Conservation (phyloP, 2,329 filamentous ascomycete species). For the Diaporthe aspalathi region DNA sequence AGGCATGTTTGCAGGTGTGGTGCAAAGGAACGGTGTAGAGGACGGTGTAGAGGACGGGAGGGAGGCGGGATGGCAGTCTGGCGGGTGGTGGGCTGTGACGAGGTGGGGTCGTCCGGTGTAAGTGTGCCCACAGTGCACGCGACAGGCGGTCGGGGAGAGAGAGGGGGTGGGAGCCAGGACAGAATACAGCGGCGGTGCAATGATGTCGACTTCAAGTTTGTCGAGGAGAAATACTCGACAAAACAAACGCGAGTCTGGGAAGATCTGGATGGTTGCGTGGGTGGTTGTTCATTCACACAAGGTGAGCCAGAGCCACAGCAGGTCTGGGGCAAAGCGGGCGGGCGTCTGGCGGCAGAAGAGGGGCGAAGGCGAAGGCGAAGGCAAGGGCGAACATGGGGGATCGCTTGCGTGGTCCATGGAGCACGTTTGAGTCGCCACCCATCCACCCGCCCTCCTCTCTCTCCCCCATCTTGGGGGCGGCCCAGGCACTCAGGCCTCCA, state of each 20-base stretch:
- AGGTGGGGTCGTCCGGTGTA: constrained; percentile 36
- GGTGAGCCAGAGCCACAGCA: background rate
- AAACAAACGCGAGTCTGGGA: background rate
- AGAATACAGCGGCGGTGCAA: background rate
- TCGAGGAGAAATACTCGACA: background rate
- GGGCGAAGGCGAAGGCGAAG: too few species aligned
- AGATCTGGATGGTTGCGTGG: background rate
- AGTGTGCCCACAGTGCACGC: constrained; percentile 18
- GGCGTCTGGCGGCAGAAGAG: background rate
- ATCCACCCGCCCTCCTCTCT: too few species aligned
- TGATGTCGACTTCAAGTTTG: constrained; percentile 4
- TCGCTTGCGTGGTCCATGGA: constrained; percentile 12
- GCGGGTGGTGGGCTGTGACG: constrained; percentile 11
- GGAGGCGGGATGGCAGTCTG: constrained; percentile 18
- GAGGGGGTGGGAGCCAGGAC: background rate
- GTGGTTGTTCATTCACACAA: background rate
- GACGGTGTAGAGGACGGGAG: background rate
- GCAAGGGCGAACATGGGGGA: constrained; percentile 20
- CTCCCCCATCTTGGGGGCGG: too few species aligned
- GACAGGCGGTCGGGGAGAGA: background rate
- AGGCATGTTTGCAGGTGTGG: constrained; percentile 56
- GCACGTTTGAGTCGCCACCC: constrained; percentile 23
- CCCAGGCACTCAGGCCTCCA: constrained; percentile 14
- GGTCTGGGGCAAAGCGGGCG: background rate
- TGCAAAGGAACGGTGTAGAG: constrained; percentile 8